Evolutionary conservation across 805 yeast genomes (phyloP), one percentile per base, ranked within the genome.

Genomic region (Ogataea degrootiae): DNA sequence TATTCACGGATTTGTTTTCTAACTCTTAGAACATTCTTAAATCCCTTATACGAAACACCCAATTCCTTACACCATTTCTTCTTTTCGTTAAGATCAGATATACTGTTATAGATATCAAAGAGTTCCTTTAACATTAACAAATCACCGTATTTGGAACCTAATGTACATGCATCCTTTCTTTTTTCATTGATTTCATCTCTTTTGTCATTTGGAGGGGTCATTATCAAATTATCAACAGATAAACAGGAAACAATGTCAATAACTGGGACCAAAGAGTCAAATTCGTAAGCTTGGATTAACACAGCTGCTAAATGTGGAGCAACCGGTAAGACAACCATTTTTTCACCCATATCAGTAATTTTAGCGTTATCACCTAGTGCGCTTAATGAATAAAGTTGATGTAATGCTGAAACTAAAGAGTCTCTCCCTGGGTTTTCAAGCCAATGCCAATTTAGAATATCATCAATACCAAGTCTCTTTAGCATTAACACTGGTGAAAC

Each of bases 301-400:
- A 92, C 97, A 1, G 90, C 89, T 5, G 96, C 85, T 41, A 94
- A 72, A 59, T 87, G 94, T 0, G 99, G 98, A n/a, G 90, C 85
- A 29, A 94, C 75, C 0, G 99, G 99, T 51, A 94, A 71, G 15
- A 88, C 76, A 0, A 95, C 89, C 92, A 94, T 89, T 57, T 86
- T 77, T 43, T 75, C 71, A n/a, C 99, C 99, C 34, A 87, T 67
- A 2, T 73, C 67, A 0, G 98, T 92, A 52, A 94, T 82, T 26
- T 76, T 70, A 1, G 98, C 98, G 1, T 66, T 56, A 54, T 83
- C 85, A 62, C 87, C 80, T 38, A 94, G 69, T 0, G 99, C 98
- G 7, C 82, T 83, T 39, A 94, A 70, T 9, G 88, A 75, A 60
- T 84, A 87, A 42, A 94, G 74, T 46, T 91, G 87, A 48, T 82